Evolutionary conservation across 2,329 filamentous ascomycete genomes (phyloP).

Genomic region (Ceratocystis eucalypticola): DNA sequence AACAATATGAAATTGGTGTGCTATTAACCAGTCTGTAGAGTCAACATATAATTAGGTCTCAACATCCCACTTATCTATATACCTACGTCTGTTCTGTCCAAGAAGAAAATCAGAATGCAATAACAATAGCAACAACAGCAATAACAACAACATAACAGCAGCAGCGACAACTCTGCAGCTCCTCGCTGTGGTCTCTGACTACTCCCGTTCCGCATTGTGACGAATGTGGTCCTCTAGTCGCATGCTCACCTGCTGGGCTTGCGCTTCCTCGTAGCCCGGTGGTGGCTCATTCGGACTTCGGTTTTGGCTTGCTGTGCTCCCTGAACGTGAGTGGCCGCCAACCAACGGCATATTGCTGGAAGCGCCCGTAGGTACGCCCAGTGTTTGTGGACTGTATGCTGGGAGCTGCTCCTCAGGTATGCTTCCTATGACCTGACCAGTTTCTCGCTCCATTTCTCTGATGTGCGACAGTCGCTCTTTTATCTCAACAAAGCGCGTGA

Average conservation of each 20-base stretch:
- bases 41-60: background rate
- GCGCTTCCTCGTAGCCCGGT: conserved; percentile 82
- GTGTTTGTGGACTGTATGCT: conserved; percentile 43
- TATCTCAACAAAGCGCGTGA: conserved; percentile 66
- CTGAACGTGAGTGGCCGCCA: conserved; percentile 23
- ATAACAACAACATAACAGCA: too few relatives aligned
- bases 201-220: conserved; percentile 54
- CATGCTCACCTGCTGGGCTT: conserved; percentile 51
- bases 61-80: background rate
- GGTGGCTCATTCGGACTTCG: conserved; percentile 58
- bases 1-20: background rate
- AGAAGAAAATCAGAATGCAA: too few relatives aligned
- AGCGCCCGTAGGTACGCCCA: conserved; percentile 20
- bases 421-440: conserved; percentile 43
- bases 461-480: conserved; percentile 74
- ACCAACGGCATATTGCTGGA: conserved; percentile 23
- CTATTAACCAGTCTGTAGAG: background rate
- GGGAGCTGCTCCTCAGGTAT: conserved; percentile 79
- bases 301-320: conserved; percentile 28
- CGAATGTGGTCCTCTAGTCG: conserved; percentile 57
- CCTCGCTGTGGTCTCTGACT: conserved; percentile 16
- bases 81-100: background rate
- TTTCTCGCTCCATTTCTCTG: conserved; percentile 58
- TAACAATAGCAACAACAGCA: too few relatives aligned
- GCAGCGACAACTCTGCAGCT: too few relatives aligned